phyloP scores from a whole-genome alignment of 371 early-diverging fungal species.

The Choanephora cucurbitarum region DNA sequence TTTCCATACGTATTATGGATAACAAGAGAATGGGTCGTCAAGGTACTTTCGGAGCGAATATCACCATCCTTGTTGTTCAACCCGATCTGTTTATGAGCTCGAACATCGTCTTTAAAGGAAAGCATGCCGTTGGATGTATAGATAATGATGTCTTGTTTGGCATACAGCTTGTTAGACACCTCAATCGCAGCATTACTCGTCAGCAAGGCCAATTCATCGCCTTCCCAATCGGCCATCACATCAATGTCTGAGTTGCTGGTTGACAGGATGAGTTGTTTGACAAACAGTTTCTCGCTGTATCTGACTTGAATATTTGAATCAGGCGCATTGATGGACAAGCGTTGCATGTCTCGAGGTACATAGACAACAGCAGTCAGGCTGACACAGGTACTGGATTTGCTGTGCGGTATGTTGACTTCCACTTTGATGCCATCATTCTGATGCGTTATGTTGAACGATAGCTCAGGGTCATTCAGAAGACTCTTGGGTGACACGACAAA shows the following conservation, averaged over 20 bases:
- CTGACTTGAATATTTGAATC: conserved; percentile 5
- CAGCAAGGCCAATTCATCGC: neutral
- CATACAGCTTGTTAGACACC: neutral
- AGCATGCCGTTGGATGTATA: neutral
- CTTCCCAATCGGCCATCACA: neutral
- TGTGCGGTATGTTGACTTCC: neutral
- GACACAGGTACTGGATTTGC: neutral
- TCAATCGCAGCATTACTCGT: neutral
- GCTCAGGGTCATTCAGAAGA: neutral
- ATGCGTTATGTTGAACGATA: neutral
- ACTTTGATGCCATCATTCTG: neutral
- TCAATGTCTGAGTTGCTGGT: neutral
- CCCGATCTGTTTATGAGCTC: neutral
- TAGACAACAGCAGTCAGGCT: conserved; percentile 1
- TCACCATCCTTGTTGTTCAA: neutral
- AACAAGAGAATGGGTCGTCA: too few species aligned
- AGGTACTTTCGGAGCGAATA: neutral
- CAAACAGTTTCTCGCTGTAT: too few species aligned
- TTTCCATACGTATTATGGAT: too few species aligned
- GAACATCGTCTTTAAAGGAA: neutral
- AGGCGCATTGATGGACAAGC: neutral
- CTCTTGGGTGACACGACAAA: neutral
- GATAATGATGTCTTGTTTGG: neutral
- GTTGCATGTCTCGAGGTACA: neutral
- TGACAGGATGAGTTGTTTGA: neutral